phyloP scores from a whole-genome alignment of 148 eudicot genomes.

The Cornus kousa region DNA sequence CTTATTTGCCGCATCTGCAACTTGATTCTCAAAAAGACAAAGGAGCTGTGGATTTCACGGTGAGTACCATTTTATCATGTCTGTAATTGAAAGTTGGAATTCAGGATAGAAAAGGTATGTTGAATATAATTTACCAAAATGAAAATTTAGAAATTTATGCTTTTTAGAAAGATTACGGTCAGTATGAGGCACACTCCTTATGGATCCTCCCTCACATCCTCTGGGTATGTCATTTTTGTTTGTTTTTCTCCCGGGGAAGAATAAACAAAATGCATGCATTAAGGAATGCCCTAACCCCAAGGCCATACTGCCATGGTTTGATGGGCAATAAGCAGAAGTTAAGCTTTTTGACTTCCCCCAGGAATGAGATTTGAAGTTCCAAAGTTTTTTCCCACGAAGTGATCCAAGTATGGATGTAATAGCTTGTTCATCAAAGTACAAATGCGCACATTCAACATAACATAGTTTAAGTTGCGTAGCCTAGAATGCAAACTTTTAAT shows the following conservation, averaged over 20 bases:
- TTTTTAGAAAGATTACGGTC: not conserved
- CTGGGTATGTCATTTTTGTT: not conserved
- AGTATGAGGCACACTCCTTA: not conserved
- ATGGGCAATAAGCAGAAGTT: not conserved
- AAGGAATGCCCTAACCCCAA: not conserved
- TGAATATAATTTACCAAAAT: not conserved
- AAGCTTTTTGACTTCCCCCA: not conserved
- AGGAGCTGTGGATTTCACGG: conserved; percentile 26
- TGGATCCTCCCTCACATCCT: not conserved
- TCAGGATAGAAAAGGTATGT: not conserved
- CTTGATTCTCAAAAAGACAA: conserved; percentile 24
- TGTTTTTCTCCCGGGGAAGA: not conserved
- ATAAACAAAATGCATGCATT: not conserved
- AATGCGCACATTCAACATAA: too few species aligned
- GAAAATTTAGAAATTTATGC: not conserved
- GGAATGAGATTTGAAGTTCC: not conserved
- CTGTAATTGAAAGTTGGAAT: not conserved
- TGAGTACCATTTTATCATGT: conserved; percentile 19
- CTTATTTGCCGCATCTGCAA: conserved; percentile 28
- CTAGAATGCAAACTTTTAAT: too few species aligned
- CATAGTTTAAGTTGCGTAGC: too few species aligned
- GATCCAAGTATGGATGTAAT: too few species aligned
- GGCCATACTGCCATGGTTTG: not conserved
- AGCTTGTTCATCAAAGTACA: too few species aligned
- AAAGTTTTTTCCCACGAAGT: too few species aligned